Evolutionary conservation across 2,329 filamentous ascomycete species (phyloP).

Genomic region (Talaromyces sp.): DNA sequence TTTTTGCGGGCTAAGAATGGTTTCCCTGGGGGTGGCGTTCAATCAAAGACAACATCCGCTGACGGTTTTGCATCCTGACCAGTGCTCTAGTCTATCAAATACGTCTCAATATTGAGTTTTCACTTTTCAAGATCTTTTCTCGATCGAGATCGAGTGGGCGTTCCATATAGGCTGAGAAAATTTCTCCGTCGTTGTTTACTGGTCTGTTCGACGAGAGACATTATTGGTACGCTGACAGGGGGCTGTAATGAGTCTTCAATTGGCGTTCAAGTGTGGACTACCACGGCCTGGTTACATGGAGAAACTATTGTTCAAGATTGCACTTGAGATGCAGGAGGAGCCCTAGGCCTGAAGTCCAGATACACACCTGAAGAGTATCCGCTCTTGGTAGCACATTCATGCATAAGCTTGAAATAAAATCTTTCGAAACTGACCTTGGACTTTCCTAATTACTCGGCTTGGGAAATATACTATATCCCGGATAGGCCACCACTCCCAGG

Average conservation of each 20-base stretch:
- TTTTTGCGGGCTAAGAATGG: neutral
- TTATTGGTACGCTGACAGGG: constrained; percentile 4
- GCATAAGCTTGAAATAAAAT: constrained; percentile 7
- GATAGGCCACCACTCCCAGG: constrained; percentile 10
- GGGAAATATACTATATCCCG: neutral
- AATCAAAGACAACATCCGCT: neutral
- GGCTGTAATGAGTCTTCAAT: neutral
- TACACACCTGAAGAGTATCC: neutral
- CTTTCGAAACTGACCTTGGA: neutral
- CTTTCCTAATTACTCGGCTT: constrained; percentile 8
- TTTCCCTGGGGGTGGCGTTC: constrained; percentile 5
- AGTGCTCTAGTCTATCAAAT: constrained; percentile 7
- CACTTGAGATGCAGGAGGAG: constrained; percentile 12
- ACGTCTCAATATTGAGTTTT: constrained; percentile 7
- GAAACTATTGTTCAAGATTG: constrained; percentile 8
- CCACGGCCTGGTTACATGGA: constrained; percentile 6
- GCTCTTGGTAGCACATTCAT: constrained; percentile 11
- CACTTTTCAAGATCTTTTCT: neutral
- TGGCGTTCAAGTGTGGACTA: neutral
- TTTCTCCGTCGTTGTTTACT: neutral
- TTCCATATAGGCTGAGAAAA: neutral
- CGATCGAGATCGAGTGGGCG: constrained; percentile 1
- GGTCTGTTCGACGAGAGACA: neutral
- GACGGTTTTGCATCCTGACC: constrained; percentile 1
- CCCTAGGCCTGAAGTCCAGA: constrained; percentile 1